phyloP scores from a whole-genome alignment of 108 stramenopile genomes.

The Skeletonema menzelii region DNA sequence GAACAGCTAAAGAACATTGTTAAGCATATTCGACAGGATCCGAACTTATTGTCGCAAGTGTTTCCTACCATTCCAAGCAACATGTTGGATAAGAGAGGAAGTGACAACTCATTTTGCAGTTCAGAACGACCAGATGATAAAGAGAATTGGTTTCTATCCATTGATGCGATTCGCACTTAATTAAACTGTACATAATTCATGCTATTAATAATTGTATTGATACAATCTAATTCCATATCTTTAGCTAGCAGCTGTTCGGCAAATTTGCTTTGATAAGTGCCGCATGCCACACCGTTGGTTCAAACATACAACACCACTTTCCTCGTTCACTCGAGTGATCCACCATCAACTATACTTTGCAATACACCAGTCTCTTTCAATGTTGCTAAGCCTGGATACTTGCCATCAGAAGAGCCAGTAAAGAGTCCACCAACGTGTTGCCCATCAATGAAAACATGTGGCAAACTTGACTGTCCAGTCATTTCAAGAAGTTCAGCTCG shows the following conservation, averaged over 20 bases:
- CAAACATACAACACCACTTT: too few relatives aligned
- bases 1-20: neutral
- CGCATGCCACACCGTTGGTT: neutral
- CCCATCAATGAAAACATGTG: constrained; percentile 69
- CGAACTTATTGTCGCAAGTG: neutral
- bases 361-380: constrained; percentile 36
- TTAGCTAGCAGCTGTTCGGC: neutral
- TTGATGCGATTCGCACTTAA: too few relatives aligned
- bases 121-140: too few relatives aligned
- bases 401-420: constrained; percentile 35
- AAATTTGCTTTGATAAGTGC: neutral
- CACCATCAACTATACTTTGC: constrained; percentile 1
- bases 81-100: neutral
- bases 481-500: constrained; percentile 62
- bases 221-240: neutral
- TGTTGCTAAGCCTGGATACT: constrained; percentile 31
- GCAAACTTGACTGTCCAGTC: constrained; percentile 77
- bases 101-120: too few relatives aligned
- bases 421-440: constrained; percentile 43
- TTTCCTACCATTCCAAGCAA: neutral
- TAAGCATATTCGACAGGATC: neutral
- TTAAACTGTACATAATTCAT: neutral
- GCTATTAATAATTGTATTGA: neutral
- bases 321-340: neutral
- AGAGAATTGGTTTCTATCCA: too few relatives aligned